Percentiles rank a stretch among this genome's conserved stretches.
phyloP scores from a whole-genome alignment of 192 early-diverging fungal genomes.

The Funneliformis mosseae region DNA sequence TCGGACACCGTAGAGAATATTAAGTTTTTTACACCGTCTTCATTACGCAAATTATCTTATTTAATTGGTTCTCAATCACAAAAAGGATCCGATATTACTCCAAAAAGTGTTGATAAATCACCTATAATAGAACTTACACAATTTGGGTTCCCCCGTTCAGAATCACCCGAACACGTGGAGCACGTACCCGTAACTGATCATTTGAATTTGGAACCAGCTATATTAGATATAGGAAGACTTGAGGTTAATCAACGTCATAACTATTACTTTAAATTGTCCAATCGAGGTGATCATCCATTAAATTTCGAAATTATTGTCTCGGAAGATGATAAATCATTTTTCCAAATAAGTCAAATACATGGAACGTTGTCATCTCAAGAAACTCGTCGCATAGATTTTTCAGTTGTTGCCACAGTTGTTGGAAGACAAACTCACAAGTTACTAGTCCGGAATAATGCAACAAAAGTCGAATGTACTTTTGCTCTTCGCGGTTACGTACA shows the following conservation, averaged over 20 bases:
- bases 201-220: constrained; percentile 44
- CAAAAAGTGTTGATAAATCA: background rate
- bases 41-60: too few relatives aligned
- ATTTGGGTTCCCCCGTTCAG: background rate
- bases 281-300: constrained; percentile 35
- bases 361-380: constrained; percentile 56
- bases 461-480: constrained; percentile 42
- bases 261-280: constrained; percentile 60
- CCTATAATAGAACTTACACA: background rate
- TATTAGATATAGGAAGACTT: constrained; percentile 56
- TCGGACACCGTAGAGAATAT: background rate
- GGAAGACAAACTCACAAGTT: constrained; percentile 61
- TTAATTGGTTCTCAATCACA: background rate
- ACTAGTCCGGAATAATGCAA: constrained; percentile 44
- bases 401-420: constrained; percentile 46
- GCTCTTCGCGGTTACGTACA: constrained; percentile 57
- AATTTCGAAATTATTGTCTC: constrained; percentile 43
- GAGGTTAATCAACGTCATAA: constrained; percentile 48
- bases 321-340: constrained; percentile 34
- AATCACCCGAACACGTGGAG: background rate
- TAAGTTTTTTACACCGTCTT: too few relatives aligned
- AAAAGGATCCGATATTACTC: background rate
- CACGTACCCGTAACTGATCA: constrained; percentile 6
- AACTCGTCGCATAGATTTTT: constrained; percentile 59
- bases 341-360: constrained; percentile 39